Evolutionary conservation across 768 basidiomycete genomes (phyloP).

Genomic region (Mycena floridula): DNA sequence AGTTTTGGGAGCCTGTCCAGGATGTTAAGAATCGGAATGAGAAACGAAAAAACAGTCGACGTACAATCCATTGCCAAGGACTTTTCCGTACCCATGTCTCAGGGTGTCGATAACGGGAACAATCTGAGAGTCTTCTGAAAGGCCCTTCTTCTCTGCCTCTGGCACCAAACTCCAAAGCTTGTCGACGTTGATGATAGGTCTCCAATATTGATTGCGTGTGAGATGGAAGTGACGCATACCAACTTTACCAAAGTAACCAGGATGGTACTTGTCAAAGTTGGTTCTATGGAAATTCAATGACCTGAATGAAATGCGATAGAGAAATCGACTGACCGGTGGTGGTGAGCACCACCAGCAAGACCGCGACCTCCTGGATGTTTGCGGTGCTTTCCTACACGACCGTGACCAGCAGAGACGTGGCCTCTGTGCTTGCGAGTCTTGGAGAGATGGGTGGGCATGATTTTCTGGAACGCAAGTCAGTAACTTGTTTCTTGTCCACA

Average conservation of each 20-base stretch:
- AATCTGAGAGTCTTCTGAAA: constrained; percentile 68
- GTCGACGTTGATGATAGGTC: constrained; percentile 97
- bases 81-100: constrained; percentile 81
- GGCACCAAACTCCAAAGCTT: constrained; percentile 93
- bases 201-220: constrained; percentile 86
- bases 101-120: constrained; percentile 95
- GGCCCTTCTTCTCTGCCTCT: constrained; percentile 70
- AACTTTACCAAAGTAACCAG: constrained; percentile 99
- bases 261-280: constrained; percentile 99
- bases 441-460: constrained; percentile 95
- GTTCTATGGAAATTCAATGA: constrained; percentile 43
- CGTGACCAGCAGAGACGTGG: constrained; percentile 99
- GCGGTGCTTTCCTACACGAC: constrained; percentile 99
- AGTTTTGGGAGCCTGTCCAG: constrained; percentile 78
- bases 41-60: constrained; percentile 22
- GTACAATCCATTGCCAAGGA: constrained; percentile 90
- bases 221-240: constrained; percentile 99
- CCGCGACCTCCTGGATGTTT: constrained; percentile 99
- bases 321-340: constrained; percentile 68
- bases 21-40: constrained; percentile 1
- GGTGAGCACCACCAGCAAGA: constrained; percentile 99
- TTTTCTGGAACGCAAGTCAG: no score
- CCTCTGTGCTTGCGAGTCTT: constrained; percentile 99
- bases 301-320: background rate
- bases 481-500: no score